These are phyloP conservation scores for Suillus lakei DNA, from an alignment of 768 basidiomycete genomes.

Conservation along the genomic window DNA sequence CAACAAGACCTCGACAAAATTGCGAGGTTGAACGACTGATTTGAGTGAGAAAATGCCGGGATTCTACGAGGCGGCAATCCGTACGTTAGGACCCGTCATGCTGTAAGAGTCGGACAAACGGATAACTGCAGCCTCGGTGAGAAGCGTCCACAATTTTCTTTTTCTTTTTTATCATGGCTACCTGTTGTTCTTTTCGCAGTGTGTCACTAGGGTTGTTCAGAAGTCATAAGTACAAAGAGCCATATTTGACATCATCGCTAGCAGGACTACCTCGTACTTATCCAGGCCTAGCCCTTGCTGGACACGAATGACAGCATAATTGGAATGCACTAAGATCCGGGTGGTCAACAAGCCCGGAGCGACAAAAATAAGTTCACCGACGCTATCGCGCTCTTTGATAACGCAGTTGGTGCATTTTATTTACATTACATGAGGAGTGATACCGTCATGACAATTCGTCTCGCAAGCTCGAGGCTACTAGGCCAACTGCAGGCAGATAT, in stretches of 20 bases:
- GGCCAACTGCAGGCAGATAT: neutral
- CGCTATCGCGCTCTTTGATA: too few species aligned
- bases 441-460: neutral
- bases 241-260: neutral
- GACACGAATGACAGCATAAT: neutral
- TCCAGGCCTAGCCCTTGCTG: neutral
- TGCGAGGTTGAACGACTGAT: neutral
- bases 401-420: neutral
- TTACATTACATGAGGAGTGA: neutral
- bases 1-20: neutral
- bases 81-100: neutral
- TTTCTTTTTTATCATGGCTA: neutral
- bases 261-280: neutral
- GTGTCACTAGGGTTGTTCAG: neutral
- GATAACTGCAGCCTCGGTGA: neutral
- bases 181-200: neutral
- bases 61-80: neutral
- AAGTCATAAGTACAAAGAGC: too few species aligned
- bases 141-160: neutral
- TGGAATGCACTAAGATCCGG: neutral
- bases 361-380: neutral
- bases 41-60: neutral
- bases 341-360: neutral
- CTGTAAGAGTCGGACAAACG: neutral
- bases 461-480: neutral